Conservation (phyloP, 2,329 filamentous ascomycete species). For the Cercospora sp. region DNA sequence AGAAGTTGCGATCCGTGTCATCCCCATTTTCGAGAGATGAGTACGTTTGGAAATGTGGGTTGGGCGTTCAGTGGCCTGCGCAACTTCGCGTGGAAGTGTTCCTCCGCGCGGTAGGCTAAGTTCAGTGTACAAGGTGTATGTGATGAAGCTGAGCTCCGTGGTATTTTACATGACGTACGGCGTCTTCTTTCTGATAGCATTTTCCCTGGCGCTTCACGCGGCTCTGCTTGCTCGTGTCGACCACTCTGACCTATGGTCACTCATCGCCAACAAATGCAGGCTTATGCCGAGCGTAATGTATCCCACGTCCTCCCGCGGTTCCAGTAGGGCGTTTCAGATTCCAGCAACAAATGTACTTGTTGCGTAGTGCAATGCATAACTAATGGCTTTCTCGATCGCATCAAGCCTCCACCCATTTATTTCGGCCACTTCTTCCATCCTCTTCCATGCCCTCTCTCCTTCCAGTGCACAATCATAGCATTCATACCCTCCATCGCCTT, state of each 20-base stretch:
- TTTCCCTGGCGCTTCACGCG: background rate
- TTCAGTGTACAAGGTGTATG: background rate
- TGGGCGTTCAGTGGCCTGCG: background rate
- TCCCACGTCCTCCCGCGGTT: background rate
- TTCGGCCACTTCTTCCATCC: constrained; percentile 75
- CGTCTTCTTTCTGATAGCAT: background rate
- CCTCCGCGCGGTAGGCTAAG: background rate
- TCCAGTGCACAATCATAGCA: constrained; percentile 87
- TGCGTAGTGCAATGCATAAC: background rate
- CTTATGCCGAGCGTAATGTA: background rate
- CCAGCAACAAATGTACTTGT: background rate
- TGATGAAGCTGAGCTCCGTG: background rate
- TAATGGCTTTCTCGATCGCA: background rate
- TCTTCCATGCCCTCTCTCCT: constrained; percentile 78
- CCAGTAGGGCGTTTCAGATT: background rate
- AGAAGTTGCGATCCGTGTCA: background rate
- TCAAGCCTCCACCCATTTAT: constrained; percentile 8
- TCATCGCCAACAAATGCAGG: background rate
- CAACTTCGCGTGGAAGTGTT: background rate
- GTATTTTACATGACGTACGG: background rate
- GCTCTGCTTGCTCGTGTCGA: background rate
- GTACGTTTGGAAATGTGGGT: background rate
- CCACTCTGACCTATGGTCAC: background rate
- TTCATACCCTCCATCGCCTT: constrained; percentile 96
- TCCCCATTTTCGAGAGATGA: background rate